Conservation (phyloP, 1,284 basidiomycete genomes). For the Irpex sp. region DNA sequence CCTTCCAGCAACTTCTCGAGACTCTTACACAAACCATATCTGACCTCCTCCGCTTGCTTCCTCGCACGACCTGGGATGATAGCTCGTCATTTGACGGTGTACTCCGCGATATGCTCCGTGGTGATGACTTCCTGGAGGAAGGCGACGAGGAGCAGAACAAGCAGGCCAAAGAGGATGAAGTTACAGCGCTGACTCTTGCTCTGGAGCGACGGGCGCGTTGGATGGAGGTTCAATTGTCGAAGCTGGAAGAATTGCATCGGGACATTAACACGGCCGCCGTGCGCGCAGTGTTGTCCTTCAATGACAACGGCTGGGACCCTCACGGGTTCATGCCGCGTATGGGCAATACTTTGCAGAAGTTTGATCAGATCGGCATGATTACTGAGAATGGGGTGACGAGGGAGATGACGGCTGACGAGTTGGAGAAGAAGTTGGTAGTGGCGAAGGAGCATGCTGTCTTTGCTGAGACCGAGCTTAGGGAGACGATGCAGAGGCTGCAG, state of each 20-base stretch:
- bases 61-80: slow-evolving; percentile 82
- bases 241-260: slow-evolving; percentile 79
- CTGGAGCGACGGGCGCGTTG: slow-evolving; percentile 80
- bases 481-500: slow-evolving; percentile 67
- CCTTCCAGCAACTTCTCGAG: slow-evolving; percentile 80
- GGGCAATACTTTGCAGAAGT: slow-evolving; percentile 62
- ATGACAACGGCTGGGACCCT: slow-evolving; percentile 81
- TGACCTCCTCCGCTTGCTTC: slow-evolving; percentile 74
- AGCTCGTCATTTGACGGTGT: slow-evolving; percentile 83
- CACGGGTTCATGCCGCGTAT: slow-evolving; percentile 59
- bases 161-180: slow-evolving; percentile 68
- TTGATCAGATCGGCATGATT: slow-evolving; percentile 57
- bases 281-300: slow-evolving; percentile 74
- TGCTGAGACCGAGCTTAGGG: slow-evolving; percentile 69
- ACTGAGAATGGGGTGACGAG: slow-evolving; percentile 44
- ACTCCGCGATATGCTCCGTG: slow-evolving; percentile 79
- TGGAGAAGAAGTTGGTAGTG: slow-evolving; percentile 66
- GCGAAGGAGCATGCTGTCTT: slow-evolving; percentile 67
- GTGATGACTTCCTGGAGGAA: slow-evolving; percentile 79
- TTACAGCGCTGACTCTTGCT: slow-evolving; percentile 74
- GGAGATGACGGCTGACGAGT: slow-evolving; percentile 63
- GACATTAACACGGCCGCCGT: slow-evolving; percentile 85
- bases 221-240: slow-evolving; percentile 86
- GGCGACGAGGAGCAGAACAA: slow-evolving; percentile 48
- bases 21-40: slow-evolving; percentile 84